phyloP scores from a whole-genome alignment of 2,329 filamentous ascomycete genomes.

The Colletotrichum aenigma region DNA sequence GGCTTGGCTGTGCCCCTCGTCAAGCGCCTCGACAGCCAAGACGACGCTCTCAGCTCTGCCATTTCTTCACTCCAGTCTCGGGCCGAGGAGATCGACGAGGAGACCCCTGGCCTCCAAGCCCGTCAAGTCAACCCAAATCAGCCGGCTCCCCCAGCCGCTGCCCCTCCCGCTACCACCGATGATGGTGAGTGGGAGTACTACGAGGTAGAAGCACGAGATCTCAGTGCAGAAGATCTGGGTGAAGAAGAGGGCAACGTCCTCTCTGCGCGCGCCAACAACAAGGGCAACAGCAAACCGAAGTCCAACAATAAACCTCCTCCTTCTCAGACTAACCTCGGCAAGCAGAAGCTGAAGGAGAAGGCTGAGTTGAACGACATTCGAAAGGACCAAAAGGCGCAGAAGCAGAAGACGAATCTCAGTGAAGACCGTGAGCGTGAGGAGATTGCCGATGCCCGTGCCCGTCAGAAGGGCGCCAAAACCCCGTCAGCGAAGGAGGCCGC shows the following conservation, averaged over 20 bases:
- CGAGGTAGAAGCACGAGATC: background rate
- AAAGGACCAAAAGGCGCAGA: background rate
- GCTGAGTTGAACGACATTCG: background rate
- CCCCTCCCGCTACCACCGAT: background rate
- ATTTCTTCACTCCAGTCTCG: background rate
- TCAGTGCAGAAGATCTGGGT: background rate
- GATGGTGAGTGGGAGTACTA: background rate
- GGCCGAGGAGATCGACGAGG: background rate
- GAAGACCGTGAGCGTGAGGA: background rate
- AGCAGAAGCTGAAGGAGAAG: background rate
- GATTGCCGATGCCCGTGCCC: background rate
- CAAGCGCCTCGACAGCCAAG: background rate
- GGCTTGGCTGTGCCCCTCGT: background rate
- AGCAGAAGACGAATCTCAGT: accelerated
- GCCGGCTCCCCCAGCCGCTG: background rate
- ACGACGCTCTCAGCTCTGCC: background rate
- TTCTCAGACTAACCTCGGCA: background rate
- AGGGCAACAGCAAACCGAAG: background rate
- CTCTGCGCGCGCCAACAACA: background rate
- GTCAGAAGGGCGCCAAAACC: background rate
- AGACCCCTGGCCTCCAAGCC: background rate
- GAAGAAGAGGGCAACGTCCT: background rate
- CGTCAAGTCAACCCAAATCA: background rate
- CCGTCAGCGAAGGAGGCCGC: background rate
- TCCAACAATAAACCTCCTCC: background rate